These are phyloP conservation scores for Elsinoe batatas DNA, from an alignment of 2,329 filamentous ascomycete species.

Conservation along the genomic window DNA sequence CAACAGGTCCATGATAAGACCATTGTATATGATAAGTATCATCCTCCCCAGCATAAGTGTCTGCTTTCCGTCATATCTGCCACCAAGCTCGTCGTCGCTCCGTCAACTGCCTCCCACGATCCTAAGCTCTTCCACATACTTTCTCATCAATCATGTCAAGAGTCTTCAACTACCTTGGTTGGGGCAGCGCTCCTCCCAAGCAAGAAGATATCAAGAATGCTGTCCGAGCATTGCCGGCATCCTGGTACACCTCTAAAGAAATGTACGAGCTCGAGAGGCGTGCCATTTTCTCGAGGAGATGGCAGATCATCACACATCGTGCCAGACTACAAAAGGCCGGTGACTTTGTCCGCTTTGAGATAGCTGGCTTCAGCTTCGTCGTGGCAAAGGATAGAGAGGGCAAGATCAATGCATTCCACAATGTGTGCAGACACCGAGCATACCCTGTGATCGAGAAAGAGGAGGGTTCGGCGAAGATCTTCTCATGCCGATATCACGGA, in stretches of 20 bases:
- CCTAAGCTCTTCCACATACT: not conserved
- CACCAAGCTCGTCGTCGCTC: not conserved
- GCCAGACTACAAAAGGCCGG: slow-evolving; percentile 22
- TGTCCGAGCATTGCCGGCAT: slow-evolving; percentile 31
- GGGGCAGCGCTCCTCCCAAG: not conserved
- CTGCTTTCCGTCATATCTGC: not conserved
- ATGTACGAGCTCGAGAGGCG: slow-evolving; percentile 39
- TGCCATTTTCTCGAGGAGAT: slow-evolving; percentile 33
- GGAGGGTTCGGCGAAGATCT: slow-evolving; percentile 42
- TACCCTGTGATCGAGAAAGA: slow-evolving; percentile 47
- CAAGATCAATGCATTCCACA: slow-evolving; percentile 13
- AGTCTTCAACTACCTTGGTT: slow-evolving; percentile 6
- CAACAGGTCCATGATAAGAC: not conserved
- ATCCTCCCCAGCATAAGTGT: not conserved
- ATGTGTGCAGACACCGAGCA: slow-evolving; percentile 39
- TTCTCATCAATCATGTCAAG: slow-evolving; percentile 3
- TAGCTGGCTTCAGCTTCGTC: slow-evolving; percentile 20
- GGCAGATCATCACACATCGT: slow-evolving; percentile 28
- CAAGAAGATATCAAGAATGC: not conserved
- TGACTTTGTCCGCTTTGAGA: slow-evolving; percentile 20
- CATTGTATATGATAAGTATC: slow-evolving; percentile 3
- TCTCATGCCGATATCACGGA: slow-evolving; percentile 53
- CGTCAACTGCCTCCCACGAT: not conserved
- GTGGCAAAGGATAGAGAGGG: slow-evolving; percentile 17
- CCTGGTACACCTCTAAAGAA: slow-evolving; percentile 36